These are phyloP conservation scores for Aaosphaeria pasadenensis DNA, from an alignment of 2,329 filamentous ascomycete species.

Conservation along the genomic window DNA sequence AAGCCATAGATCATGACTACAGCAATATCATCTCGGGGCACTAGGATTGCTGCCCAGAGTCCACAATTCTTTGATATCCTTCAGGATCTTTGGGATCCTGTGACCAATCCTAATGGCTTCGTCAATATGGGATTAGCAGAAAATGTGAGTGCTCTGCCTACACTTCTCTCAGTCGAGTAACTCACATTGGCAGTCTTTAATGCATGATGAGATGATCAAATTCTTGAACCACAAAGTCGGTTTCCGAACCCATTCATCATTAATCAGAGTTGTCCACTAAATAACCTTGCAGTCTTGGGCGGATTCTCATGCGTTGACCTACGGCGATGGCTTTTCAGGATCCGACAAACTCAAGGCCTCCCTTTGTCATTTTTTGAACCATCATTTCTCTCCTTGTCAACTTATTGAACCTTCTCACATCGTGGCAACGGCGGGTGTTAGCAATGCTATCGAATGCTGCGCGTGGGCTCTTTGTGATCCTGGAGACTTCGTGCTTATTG, in stretches of 20 bases:
- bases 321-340: slow-evolving; percentile 41
- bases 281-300: slow-evolving; percentile 26
- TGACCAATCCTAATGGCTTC: slow-evolving; percentile 44
- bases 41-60: too few relatives aligned
- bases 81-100: slow-evolving; percentile 42
- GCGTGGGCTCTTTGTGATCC: slow-evolving; percentile 40
- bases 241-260: too few relatives aligned
- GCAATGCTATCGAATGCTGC: slow-evolving; percentile 40
- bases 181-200: slow-evolving; percentile 28
- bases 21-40: too few relatives aligned
- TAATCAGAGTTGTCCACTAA: slow-evolving; percentile 43
- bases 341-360: slow-evolving; percentile 32
- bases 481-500: slow-evolving; percentile 40
- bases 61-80: background rate
- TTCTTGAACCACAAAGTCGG: too few relatives aligned
- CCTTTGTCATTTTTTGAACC: background rate
- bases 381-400: background rate
- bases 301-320: slow-evolving; percentile 29
- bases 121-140: slow-evolving; percentile 54
- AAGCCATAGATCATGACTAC: too few relatives aligned
- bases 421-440: slow-evolving; percentile 38
- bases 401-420: background rate
- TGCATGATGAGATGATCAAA: slow-evolving; percentile 39
- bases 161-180: too few relatives aligned
- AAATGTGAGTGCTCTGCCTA: slow-evolving; percentile 28